Conservation (phyloP, 495 filamentous ascomycete genomes). For the Penicillium ucsense region DNA sequence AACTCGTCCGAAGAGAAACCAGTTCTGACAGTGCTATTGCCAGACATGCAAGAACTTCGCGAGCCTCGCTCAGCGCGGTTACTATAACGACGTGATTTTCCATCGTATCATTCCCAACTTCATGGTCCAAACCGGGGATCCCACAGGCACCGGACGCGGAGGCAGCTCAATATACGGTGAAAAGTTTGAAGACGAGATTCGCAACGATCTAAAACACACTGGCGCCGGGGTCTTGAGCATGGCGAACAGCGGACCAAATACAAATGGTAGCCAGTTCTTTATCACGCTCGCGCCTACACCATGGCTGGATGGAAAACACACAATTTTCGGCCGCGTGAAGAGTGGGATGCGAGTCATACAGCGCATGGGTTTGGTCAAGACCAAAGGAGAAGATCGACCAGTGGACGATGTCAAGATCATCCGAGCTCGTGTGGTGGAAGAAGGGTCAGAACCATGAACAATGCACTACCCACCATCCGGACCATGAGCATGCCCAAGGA, state of each 20-base stretch:
- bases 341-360: constrained; percentile 73
- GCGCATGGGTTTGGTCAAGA: constrained; percentile 87
- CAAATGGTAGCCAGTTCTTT: constrained; percentile 84
- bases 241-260: constrained; percentile 91
- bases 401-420: constrained; percentile 76
- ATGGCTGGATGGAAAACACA: constrained; percentile 96
- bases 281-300: constrained; percentile 91
- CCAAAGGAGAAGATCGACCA: constrained; percentile 69
- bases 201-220: constrained; percentile 70
- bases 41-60: constrained; percentile 83
- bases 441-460: constrained; percentile 32
- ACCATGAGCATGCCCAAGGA: no score
- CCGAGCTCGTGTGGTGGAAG: constrained; percentile 55
- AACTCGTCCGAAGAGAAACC: neutral
- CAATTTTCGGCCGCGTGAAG: constrained; percentile 91
- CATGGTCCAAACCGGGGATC: constrained; percentile 96
- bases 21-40: constrained; percentile 13
- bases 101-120: constrained; percentile 94
- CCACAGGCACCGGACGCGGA: constrained; percentile 89
- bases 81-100: constrained; percentile 79
- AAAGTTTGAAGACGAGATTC: constrained; percentile 91
- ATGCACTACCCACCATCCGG: neutral
- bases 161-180: constrained; percentile 87
- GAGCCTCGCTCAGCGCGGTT: constrained; percentile 66
- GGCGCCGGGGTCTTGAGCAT: constrained; percentile 90